These are phyloP conservation scores for Aspergillus phoenicis DNA, from an alignment of 2,329 filamentous ascomycete species.

Conservation along the genomic window DNA sequence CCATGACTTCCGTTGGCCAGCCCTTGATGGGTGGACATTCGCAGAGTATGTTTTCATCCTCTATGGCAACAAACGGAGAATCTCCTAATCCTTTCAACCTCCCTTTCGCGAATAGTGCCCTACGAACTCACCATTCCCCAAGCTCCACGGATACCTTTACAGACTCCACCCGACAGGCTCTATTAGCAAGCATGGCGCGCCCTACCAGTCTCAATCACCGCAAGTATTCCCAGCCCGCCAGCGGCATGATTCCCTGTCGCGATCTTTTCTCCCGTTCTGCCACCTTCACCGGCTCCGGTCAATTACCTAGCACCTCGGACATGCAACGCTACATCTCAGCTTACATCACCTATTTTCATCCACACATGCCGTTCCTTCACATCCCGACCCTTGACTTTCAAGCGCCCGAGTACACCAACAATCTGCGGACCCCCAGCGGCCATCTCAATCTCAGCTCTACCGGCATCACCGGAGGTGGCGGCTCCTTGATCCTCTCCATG, in stretches of 20 bases:
- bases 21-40: constrained; percentile 67
- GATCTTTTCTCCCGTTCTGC: constrained; percentile 39
- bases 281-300: constrained; percentile 47
- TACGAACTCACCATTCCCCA: constrained; percentile 62
- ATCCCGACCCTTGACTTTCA: constrained; percentile 91
- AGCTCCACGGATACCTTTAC: constrained; percentile 67
- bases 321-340: constrained; percentile 87
- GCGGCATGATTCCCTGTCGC: constrained; percentile 51
- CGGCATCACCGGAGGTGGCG: constrained; percentile 71
- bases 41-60: constrained; percentile 54
- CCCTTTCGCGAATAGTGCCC: constrained; percentile 61
- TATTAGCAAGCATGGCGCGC: constrained; percentile 64
- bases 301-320: constrained; percentile 78
- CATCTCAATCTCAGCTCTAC: constrained; percentile 56
- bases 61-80: constrained; percentile 47
- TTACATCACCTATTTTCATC: constrained; percentile 90
- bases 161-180: constrained; percentile 65
- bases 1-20: constrained; percentile 73
- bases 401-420: constrained; percentile 66
- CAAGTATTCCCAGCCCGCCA: constrained; percentile 62
- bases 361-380: constrained; percentile 92
- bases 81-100: constrained; percentile 51
- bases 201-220: constrained; percentile 59
- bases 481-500: constrained; percentile 85
- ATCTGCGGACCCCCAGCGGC: constrained; percentile 59